phyloP scores from a whole-genome alignment of 768 basidiomycete species.

The Pleurotus sapidus region DNA sequence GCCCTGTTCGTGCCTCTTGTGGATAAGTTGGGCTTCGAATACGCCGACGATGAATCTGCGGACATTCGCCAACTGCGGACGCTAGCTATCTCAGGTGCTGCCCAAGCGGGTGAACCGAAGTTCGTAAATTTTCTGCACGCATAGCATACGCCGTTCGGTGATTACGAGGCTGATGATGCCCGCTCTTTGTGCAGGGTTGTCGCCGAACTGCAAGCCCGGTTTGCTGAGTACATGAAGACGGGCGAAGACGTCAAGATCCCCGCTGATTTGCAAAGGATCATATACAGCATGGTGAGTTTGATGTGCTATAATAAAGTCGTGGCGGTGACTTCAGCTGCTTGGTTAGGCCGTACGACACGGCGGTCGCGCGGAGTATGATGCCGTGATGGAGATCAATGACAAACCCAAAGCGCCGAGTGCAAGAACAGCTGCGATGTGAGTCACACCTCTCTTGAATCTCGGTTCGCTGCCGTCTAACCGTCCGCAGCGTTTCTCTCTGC shows the following conservation, averaged over 20 bases:
- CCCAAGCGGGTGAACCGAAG: constrained; percentile 24
- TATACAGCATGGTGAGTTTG: constrained; percentile 46
- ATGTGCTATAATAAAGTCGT: neutral
- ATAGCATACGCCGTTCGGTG: too few species aligned
- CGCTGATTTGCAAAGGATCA: constrained; percentile 65
- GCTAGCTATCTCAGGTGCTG: constrained; percentile 58
- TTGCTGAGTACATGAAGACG: constrained; percentile 65
- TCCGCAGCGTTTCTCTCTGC: constrained; percentile 60
- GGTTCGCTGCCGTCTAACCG: constrained; percentile 1
- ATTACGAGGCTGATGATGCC: neutral
- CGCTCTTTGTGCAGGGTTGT: constrained; percentile 52
- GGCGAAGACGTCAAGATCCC: constrained; percentile 79
- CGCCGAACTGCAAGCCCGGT: constrained; percentile 67
- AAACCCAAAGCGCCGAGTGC: constrained; percentile 74
- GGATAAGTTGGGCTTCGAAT: constrained; percentile 76
- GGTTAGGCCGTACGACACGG: constrained; percentile 69
- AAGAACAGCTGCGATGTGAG: constrained; percentile 69
- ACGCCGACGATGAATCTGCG: constrained; percentile 57
- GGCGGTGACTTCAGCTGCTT: neutral
- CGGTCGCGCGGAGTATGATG: constrained; percentile 72
- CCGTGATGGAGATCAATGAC: constrained; percentile 63
- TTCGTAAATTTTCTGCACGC: constrained; percentile 10
- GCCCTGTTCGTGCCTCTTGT: constrained; percentile 72
- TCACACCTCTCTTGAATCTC: constrained; percentile 2
- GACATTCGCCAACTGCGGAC: constrained; percentile 75